Conservation (phyloP, 2,329 filamentous ascomycete species). For the Clonostachys byssicola region DNA sequence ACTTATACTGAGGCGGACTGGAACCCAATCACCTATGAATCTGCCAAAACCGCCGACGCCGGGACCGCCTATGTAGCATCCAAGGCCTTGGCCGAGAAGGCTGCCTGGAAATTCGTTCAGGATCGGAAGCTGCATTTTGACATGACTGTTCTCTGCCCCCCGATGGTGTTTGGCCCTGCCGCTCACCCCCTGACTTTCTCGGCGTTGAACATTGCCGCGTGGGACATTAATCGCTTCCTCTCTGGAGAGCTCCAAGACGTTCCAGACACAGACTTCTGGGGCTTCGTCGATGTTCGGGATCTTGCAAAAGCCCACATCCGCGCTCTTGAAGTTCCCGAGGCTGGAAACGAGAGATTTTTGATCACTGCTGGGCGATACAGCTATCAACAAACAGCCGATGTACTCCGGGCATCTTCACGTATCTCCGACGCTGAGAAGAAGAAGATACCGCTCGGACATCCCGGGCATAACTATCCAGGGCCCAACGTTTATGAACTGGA, state of each 20-base stretch:
- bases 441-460: slow-evolving; percentile 25
- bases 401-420: slow-evolving; percentile 6
- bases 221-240: not conserved
- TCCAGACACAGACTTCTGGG: not conserved
- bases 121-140: too few relatives aligned
- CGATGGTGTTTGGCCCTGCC: too few relatives aligned
- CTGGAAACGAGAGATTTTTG: slow-evolving; percentile 59
- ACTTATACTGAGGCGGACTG: not conserved
- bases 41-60: not conserved
- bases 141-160: too few relatives aligned
- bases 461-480: slow-evolving; percentile 1
- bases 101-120: not conserved
- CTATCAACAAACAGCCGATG: slow-evolving; percentile 29
- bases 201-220: too few relatives aligned
- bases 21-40: not conserved
- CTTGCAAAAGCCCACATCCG: slow-evolving; percentile 59
- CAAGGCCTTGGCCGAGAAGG: not conserved
- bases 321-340: slow-evolving; percentile 49
- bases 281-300: slow-evolving; percentile 50
- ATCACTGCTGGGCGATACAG: slow-evolving; percentile 33
- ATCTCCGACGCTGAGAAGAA: slow-evolving; percentile 2
- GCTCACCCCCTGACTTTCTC: too few relatives aligned
- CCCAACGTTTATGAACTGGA: slow-evolving; percentile 38
- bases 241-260: not conserved
- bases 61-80: not conserved